Evolutionary conservation across 306 rosid species (phyloP).

Genomic region (Trifolium repens): DNA sequence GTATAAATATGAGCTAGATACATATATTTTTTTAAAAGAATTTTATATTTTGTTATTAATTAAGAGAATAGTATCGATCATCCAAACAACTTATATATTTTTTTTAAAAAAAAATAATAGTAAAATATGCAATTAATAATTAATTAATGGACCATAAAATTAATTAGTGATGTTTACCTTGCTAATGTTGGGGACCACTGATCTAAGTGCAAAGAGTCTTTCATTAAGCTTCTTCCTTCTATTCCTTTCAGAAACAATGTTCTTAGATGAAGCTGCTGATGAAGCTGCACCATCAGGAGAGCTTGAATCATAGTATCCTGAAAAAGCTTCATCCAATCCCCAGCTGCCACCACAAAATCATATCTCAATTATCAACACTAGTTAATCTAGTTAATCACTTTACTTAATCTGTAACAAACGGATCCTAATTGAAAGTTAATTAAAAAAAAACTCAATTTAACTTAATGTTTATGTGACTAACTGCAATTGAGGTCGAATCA

Average conservation of each 20-base stretch:
- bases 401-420: not conserved
- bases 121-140: not conserved
- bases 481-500: not conserved
- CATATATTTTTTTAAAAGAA: too few relatives aligned
- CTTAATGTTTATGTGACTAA: not conserved
- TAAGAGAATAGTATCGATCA: not conserved
- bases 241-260: conserved; percentile 87
- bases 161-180: conserved; percentile 57
- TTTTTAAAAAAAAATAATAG: not conserved
- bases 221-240: conserved; percentile 93
- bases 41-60: too few relatives aligned
- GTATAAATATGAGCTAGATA: too few relatives aligned
- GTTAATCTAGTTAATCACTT: not conserved
- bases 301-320: conserved; percentile 83
- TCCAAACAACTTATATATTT: not conserved
- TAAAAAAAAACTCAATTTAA: not conserved
- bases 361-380: not conserved
- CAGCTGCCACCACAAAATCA: conserved; percentile 30
- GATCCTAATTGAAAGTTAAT: not conserved
- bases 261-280: conserved; percentile 84
- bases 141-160: conserved; percentile 11
- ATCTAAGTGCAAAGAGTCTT: conserved; percentile 87
- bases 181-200: conserved; percentile 94
- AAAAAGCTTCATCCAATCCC: conserved; percentile 80
- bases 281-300: conserved; percentile 93